Evolutionary conservation across 208 protist genomes (phyloP).

Genomic region (Leishmania aethiopica): DNA sequence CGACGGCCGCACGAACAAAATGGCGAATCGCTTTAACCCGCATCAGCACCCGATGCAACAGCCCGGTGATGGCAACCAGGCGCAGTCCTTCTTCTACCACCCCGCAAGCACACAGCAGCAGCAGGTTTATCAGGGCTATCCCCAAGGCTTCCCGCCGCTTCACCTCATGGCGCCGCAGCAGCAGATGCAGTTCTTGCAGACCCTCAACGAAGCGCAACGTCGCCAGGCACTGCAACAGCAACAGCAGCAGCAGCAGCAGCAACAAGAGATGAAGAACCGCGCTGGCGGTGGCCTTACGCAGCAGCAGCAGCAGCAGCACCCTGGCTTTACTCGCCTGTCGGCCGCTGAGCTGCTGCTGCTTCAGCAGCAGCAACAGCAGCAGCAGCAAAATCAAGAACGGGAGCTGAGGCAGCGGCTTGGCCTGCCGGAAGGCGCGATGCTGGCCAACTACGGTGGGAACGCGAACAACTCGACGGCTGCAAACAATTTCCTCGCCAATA

Average conservation of each 20-base stretch:
- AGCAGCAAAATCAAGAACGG: constrained; percentile 17
- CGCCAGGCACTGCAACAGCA: constrained; percentile 12
- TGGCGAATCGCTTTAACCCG: constrained; percentile 19
- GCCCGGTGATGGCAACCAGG: constrained; percentile 25
- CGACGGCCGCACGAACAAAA: not conserved
- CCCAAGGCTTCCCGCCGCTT: constrained; percentile 11
- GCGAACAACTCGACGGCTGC: not conserved
- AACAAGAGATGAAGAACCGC: constrained; percentile 17
- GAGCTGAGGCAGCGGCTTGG: constrained; percentile 17
- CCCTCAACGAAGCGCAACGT: constrained; percentile 21
- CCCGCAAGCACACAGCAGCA: constrained; percentile 34
- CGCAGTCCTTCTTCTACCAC: constrained; percentile 28
- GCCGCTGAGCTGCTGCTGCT: not conserved
- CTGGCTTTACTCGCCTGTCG: constrained; percentile 1
- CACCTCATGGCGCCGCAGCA: constrained; percentile 10
- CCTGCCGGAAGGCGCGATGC: constrained; percentile 9
- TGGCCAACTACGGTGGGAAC: constrained; percentile 8
- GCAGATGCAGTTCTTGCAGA: constrained; percentile 21
- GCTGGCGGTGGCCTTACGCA: constrained; percentile 1
- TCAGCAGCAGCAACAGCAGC: constrained; percentile 20
- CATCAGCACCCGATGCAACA: constrained; percentile 17
- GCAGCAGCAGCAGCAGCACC: constrained; percentile 34
- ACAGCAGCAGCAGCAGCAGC: constrained; percentile 38
- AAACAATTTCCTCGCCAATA: constrained; percentile 3
- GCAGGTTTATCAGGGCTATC: constrained; percentile 28